Evolutionary conservation across 1,139 yeast genomes (phyloP), one percentile per base, ranked within the genome.

Genomic region (Williopsis jadinii): DNA sequence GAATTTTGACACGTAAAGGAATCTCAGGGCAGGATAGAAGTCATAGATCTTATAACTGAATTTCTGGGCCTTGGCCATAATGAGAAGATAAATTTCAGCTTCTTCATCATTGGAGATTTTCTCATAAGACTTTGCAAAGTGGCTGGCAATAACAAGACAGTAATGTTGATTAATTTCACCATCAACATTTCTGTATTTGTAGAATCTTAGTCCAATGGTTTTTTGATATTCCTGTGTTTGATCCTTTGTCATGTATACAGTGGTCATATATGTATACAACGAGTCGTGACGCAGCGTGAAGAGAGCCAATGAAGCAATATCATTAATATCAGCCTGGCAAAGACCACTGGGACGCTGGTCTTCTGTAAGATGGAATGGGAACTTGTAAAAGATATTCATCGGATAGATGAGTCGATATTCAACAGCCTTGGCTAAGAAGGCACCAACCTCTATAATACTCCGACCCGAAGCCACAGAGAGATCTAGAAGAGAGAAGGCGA

Each of bases 371-470:
- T 70, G 69, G 46, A 73, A 71, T 5, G 80, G 79, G 29, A 73
- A 60, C 48, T 74, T 75, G 53, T 74, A 73, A 46, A 66, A 68
- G 1, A 71, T 59, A 19, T 70, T 67, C 10, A 66, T 59, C 1
- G 79, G 75, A 1, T 56, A 50, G 8, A 75, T 51, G 1, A 73
- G 40, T 31, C 62, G 60, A 11, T 60, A 43, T 30, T 66, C 64
- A 14, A 67, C 54, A 13, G 70, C 68, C 32, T 63, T 51, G 31
- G 62, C 65, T 9, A 75, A 44, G 5, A 69, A 57, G 49, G 56
- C 32, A 36, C 58, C 48, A 58, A 43, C 37, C 8, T 35, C 35
- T 9, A 28, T n/a, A 1, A 42, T 49, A 0, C 74, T 55, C 28
- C 60, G 53, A 3, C 62, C 62, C 2, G 73, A 59, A 3, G 70